phyloP scores from a whole-genome alignment of 169 alveolate genomes.

The Eimeria sp. region DNA sequence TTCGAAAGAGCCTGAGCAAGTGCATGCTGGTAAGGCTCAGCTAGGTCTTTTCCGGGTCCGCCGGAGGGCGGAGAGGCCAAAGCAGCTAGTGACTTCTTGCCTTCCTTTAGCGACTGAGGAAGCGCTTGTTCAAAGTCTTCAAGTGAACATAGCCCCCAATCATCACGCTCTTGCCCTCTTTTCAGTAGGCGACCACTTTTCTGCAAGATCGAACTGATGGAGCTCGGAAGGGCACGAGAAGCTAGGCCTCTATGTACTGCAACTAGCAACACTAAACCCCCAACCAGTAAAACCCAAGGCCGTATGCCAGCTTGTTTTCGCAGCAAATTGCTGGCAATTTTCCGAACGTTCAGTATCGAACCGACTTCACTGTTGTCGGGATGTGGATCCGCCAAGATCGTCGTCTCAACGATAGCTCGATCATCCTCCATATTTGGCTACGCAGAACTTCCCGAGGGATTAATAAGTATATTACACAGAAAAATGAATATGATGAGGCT shows the following conservation, averaged over 20 bases:
- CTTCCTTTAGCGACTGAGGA: background rate
- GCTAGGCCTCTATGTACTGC: background rate
- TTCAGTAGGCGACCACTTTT: background rate
- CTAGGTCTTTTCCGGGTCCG: background rate
- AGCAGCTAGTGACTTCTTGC: background rate
- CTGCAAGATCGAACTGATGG: background rate
- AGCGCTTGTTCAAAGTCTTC: slow-evolving; percentile 25
- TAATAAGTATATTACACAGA: background rate
- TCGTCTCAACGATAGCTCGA: background rate
- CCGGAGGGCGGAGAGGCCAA: background rate
- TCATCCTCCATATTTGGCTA: background rate
- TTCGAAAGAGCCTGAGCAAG: background rate
- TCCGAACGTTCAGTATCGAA: background rate
- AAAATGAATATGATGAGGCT: background rate
- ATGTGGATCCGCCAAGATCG: background rate
- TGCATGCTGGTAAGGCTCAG: background rate
- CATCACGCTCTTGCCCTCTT: background rate
- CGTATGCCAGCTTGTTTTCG: background rate
- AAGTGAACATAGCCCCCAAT: slow-evolving; percentile 4
- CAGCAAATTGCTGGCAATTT: background rate
- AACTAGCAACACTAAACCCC: background rate
- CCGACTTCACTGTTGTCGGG: background rate
- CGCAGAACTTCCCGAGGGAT: background rate
- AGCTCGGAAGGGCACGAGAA: background rate
- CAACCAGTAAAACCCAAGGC: background rate